phyloP scores from a whole-genome alignment of 192 early-diverging fungal genomes.

The Coemansia sp. region DNA sequence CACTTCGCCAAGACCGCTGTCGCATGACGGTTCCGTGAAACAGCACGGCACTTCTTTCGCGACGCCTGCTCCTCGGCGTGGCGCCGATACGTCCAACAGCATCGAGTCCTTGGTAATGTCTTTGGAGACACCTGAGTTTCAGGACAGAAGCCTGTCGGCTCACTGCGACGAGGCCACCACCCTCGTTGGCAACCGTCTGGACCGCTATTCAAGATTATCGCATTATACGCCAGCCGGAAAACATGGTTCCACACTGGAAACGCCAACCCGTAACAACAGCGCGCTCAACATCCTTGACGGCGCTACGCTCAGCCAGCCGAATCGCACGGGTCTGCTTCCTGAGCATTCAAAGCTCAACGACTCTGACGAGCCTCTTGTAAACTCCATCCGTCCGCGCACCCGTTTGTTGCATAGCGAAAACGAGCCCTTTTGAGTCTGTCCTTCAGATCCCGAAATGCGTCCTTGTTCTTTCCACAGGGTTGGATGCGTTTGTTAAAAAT shows the following conservation, averaged over 20 bases:
- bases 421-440: not conserved
- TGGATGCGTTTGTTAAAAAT: not conserved
- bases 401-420: conserved; percentile 6
- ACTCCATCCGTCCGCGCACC: not conserved
- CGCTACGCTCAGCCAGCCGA: conserved; percentile 33
- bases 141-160: not conserved
- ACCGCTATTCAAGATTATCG: not conserved
- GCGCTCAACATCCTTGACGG: conserved; percentile 14
- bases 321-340: conserved; percentile 2
- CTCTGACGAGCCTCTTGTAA: conserved; percentile 11
- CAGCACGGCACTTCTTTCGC: not conserved
- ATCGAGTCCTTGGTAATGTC: conserved; percentile 32
- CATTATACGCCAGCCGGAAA: not conserved
- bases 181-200: conserved; percentile 11
- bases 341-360: not conserved
- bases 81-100: conserved; percentile 7
- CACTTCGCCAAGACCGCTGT: conserved; percentile 12
- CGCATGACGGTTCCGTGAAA: not conserved
- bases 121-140: conserved; percentile 40
- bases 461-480: not conserved
- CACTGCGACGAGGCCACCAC: conserved; percentile 29
- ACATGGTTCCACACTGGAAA: conserved; percentile 2
- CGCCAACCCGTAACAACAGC: conserved; percentile 18
- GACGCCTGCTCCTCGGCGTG: conserved; percentile 28
- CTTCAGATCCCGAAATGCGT: not conserved